Evolutionary conservation across 768 basidiomycete genomes (phyloP).

Genomic region (Termitomyces sp.): DNA sequence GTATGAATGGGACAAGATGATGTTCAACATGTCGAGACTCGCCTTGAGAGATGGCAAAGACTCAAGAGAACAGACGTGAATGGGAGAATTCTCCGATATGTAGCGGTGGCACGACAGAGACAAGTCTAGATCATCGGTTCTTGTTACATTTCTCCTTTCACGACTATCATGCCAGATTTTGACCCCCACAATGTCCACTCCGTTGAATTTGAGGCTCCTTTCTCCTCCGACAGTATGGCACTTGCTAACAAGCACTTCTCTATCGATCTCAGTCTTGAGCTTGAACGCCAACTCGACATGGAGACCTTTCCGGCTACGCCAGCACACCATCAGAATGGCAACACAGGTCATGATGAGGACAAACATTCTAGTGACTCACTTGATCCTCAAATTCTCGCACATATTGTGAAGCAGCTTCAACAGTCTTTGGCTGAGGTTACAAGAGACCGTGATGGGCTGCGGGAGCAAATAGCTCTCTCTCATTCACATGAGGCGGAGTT

Average conservation of each 20-base stretch:
- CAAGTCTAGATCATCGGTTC: too few species aligned
- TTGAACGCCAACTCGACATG: conserved; percentile 71
- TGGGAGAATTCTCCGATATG: neutral
- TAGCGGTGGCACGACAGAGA: neutral
- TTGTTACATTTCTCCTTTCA: conserved; percentile 6
- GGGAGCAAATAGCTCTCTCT: conserved; percentile 44
- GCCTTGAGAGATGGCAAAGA: too few species aligned
- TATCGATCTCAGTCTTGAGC: conserved; percentile 76
- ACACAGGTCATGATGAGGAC: conserved; percentile 10
- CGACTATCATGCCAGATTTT: conserved; percentile 24
- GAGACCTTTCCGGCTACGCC: conserved; percentile 56
- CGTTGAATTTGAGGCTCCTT: conserved; percentile 36
- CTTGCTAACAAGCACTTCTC: conserved; percentile 43
- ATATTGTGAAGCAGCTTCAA: conserved; percentile 72
- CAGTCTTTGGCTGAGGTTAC: conserved; percentile 60
- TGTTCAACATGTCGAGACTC: too few species aligned
- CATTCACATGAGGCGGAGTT: conserved; percentile 55
- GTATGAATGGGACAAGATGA: neutral
- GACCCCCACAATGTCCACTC: conserved; percentile 29
- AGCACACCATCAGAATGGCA: conserved; percentile 19
- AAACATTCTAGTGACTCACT: conserved; percentile 41
- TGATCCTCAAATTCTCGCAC: conserved; percentile 73
- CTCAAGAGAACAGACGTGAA: neutral
- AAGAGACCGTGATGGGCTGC: conserved; percentile 69
- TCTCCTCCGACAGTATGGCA: conserved; percentile 19